phyloP scores from a whole-genome alignment of 805 yeast species.

The Saccharomycopsis sp. region DNA sequence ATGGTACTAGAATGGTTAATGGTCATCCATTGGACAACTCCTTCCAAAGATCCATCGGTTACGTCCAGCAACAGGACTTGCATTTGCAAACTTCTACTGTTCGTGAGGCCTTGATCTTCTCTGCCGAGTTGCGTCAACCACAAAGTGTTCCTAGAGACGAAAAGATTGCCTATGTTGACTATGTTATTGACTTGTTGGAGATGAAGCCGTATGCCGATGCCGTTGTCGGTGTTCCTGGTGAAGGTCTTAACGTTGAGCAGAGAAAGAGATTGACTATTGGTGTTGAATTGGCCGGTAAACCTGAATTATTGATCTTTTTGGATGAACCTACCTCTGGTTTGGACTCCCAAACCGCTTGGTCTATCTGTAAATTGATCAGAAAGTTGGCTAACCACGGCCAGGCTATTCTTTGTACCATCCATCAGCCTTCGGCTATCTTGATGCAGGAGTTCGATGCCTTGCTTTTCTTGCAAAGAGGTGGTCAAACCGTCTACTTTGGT shows the following conservation, averaged over 20 bases:
- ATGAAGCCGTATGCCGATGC: conserved; percentile 72
- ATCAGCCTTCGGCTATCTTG: conserved; percentile 69
- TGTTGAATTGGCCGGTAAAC: conserved; percentile 67
- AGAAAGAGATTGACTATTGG: conserved; percentile 64
- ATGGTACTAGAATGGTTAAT: conserved; percentile 64
- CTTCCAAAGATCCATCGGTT: conserved; percentile 73
- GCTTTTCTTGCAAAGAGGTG: conserved; percentile 65
- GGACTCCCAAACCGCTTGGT: conserved; percentile 63
- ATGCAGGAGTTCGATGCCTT: conserved; percentile 64
- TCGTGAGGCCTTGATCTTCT: conserved; percentile 64
- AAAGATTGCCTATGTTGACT: conserved; percentile 62
- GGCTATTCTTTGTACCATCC: conserved; percentile 70
- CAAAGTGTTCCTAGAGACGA: conserved; percentile 47
- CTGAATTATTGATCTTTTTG: conserved; percentile 52
- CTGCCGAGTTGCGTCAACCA: conserved; percentile 70
- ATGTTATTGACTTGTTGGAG: conserved; percentile 57
- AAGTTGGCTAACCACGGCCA: conserved; percentile 67
- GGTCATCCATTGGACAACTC: conserved; percentile 57
- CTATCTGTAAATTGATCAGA: conserved; percentile 60
- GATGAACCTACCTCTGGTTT: conserved; percentile 75
- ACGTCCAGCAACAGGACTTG: conserved; percentile 76
- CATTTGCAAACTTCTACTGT: conserved; percentile 66
- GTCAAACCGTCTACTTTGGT: conserved; percentile 76
- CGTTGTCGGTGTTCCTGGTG: conserved; percentile 71
- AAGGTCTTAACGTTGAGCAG: conserved; percentile 64